Base-by-base conservation (phyloP, 2,329 filamentous ascomycete species). In the Seiridium unicorne region DNA sequence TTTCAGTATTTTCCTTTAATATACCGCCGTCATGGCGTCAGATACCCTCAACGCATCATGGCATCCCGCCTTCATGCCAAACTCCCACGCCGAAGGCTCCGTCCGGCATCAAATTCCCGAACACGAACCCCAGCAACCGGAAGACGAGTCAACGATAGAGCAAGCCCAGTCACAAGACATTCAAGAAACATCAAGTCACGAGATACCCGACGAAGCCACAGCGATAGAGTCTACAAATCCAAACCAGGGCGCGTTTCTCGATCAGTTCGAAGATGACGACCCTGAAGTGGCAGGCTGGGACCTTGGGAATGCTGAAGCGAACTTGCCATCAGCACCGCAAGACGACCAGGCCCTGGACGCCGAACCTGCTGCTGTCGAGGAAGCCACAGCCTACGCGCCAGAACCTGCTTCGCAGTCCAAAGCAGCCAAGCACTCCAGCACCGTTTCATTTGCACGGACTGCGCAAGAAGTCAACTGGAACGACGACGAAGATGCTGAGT, bases 401-500 rank as follows among this genome's bases (percentile, higher is more conserved):
- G 58, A 62, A 48, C 46, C 57, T 6, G 49, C 64, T 18, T 60
- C 67, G 32, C 49, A 53, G n/a, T 61, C 69, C 42, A 73, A 75
- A 26, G 67, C 73, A 18, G 76, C 79, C 34, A 85, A 86, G 64
- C 86, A 88, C 69, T 72, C 80, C 8, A 89, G 85, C 71, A 85
- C 81, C 53, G 80, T 83, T 69, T 89, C 87, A 0, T 89, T 89
- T 72, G 79, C 61, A 9, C 81, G 86, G 42, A 89, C 87, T 2
- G 85, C 86, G 9, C 82, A 88, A 60, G 85, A 88, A 57, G 75
- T 87, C 32, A 86, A 77, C 69, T 87, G 84, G 74, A 79, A 78
- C 59, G 80, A 81, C 48, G 83, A 85, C 44, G 85, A 83, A 58
- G 84, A 87, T 31, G 69, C 74, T n/a, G 85, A 88, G 62, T 87